These are phyloP conservation scores for Lablab purpureus DNA, from an alignment of 306 rosid genomes.

Conservation along the genomic window DNA sequence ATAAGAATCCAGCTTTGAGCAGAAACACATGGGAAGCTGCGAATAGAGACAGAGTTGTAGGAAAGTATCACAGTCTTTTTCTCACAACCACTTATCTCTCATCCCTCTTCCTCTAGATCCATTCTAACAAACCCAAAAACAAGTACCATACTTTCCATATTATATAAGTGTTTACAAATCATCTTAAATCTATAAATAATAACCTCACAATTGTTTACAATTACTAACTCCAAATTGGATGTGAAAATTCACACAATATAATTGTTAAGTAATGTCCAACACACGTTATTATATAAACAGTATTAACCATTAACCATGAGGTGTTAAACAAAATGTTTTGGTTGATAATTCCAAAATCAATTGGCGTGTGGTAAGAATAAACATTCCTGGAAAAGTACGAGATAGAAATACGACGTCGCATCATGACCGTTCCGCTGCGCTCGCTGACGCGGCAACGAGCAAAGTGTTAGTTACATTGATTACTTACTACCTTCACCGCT, in stretches of 20 bases:
- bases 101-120: conserved; percentile 36
- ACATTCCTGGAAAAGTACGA: neutral
- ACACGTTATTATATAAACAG: too few species aligned
- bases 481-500: neutral
- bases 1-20: conserved; percentile 29
- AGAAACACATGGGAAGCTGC: conserved; percentile 56
- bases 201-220: too few species aligned
- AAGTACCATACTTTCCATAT: neutral
- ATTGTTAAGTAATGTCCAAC: too few species aligned
- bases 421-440: neutral
- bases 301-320: too few species aligned
- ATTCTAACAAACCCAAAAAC: conserved; percentile 4
- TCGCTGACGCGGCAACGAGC: neutral
- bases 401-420: neutral
- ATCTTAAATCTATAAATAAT: neutral
- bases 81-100: conserved; percentile 32
- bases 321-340: too few species aligned
- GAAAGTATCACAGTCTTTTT: conserved; percentile 19
- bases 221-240: too few species aligned
- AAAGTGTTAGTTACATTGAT: conserved; percentile 29
- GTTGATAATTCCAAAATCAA: neutral
- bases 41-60: conserved; percentile 44
- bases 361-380: neutral
- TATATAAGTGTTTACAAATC: neutral
- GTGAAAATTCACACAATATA: too few species aligned